Evolutionary conservation across 2,329 filamentous ascomycete species (phyloP).

Genomic region (Calonectria henricotiae): DNA sequence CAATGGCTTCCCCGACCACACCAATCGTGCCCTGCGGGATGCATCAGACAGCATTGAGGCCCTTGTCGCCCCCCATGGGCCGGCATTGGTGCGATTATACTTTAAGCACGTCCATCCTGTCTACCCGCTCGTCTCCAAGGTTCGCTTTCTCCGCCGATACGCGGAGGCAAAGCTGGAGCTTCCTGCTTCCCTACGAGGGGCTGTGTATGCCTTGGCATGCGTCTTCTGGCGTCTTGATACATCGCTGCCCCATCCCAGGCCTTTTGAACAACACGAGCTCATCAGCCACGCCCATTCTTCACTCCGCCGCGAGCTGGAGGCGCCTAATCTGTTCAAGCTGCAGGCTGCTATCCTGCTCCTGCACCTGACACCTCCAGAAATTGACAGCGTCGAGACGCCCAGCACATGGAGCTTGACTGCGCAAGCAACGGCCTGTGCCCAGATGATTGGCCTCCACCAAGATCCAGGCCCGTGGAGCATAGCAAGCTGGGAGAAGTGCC

Average conservation of each 20-base stretch:
- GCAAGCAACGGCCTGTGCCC: constrained; percentile 63
- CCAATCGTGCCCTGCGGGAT: constrained; percentile 57
- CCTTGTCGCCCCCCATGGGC: constrained; percentile 60
- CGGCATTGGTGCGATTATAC: constrained; percentile 62
- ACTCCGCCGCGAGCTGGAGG: constrained; percentile 64
- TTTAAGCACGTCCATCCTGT: constrained; percentile 65
- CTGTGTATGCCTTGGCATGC: constrained; percentile 63
- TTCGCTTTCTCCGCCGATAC: constrained; percentile 62
- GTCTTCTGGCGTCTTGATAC: constrained; percentile 62
- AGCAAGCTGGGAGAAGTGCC: constrained; percentile 61
- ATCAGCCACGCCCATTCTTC: constrained; percentile 62
- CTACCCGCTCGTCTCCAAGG: constrained; percentile 64
- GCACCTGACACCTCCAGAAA: constrained; percentile 64
- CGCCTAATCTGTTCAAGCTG: constrained; percentile 64
- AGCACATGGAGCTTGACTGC: constrained; percentile 63
- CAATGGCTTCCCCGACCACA: constrained; percentile 64
- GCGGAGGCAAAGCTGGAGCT: constrained; percentile 58
- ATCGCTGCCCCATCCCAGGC: constrained; percentile 52
- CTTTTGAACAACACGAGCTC: constrained; percentile 62
- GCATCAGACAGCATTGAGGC: constrained; percentile 63
- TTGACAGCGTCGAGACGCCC: constrained; percentile 65
- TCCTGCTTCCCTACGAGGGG: constrained; percentile 64
- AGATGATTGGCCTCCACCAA: constrained; percentile 65
- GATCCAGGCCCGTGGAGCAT: constrained; percentile 63
- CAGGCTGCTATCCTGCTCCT: constrained; percentile 65